Conservation (phyloP, 352 stramenopile species). For the Phytopythium boreale region DNA sequence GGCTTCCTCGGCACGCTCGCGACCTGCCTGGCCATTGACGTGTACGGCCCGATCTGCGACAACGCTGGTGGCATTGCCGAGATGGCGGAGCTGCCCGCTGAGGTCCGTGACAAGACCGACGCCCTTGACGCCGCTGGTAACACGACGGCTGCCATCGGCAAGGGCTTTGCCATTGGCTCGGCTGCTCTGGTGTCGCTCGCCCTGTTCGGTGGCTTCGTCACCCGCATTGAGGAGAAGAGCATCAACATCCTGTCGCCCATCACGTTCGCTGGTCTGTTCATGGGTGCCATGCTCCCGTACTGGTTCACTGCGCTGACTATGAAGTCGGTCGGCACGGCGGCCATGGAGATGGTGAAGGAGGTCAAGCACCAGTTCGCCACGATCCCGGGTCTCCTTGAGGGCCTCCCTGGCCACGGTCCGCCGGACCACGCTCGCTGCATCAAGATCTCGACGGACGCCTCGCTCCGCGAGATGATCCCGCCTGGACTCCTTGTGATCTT, state of each 20-base stretch:
- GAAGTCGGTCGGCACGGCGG: conserved; percentile 98
- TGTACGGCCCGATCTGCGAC: conserved; percentile 99
- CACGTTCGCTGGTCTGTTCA: conserved; percentile 98
- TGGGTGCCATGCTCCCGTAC: conserved; percentile 99
- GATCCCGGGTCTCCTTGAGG: conserved; percentile 97
- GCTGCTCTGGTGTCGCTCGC: conserved; percentile 98
- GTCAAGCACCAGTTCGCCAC: conserved; percentile 99
- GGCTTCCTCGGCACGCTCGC: conserved; percentile 98
- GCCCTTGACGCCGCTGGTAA: conserved; percentile 99
- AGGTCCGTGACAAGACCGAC: conserved; percentile 99
- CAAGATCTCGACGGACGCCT: conserved; percentile 98
- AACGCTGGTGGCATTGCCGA: conserved; percentile 99
- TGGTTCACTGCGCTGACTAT: conserved; percentile 99
- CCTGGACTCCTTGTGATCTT: conserved; percentile 98
- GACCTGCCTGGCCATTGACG: conserved; percentile 98
- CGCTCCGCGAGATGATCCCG: conserved; percentile 98
- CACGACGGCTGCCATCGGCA: conserved; percentile 99
- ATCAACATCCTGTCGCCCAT: conserved; percentile 98
- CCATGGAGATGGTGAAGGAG: conserved; percentile 99
- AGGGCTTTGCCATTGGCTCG: conserved; percentile 99
- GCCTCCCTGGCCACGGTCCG: conserved; percentile 82
- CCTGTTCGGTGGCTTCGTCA: conserved; percentile 98
- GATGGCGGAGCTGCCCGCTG: conserved; percentile 96
- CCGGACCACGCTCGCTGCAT: conserved; percentile 94
- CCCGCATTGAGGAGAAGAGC: conserved; percentile 91